A percentile compares a stretch with the other conserved stretches of the same genome.
These are phyloP conservation scores for Cordyceps javanica DNA, from an alignment of 2,329 filamentous ascomycete species.

Conservation along the genomic window DNA sequence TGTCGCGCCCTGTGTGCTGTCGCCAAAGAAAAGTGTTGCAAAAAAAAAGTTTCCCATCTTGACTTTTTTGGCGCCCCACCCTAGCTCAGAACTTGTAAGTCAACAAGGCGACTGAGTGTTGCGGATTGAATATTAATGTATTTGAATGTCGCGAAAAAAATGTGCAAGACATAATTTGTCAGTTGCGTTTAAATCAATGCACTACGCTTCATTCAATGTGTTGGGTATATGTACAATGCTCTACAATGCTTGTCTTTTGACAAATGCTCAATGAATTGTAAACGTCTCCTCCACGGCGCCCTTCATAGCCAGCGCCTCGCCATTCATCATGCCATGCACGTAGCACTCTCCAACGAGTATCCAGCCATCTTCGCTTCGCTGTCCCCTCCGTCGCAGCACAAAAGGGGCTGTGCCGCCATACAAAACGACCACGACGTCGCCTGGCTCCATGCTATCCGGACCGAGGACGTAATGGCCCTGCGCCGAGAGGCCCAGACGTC, in stretches of 20 bases:
- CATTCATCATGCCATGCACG: conserved; percentile 31
- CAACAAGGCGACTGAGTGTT: too few species aligned
- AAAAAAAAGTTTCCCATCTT: conserved; percentile 10
- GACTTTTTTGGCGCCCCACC: not conserved
- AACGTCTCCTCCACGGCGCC: conserved; percentile 24
- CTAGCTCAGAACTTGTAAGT: conserved; percentile 1
- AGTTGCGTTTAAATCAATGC: too few species aligned
- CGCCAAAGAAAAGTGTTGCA: not conserved
- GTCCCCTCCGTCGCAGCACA: conserved; percentile 19
- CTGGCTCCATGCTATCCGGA: conserved; percentile 23
- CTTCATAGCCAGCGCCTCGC: conserved; percentile 23
- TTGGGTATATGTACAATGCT: not conserved
- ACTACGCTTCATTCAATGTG: not conserved
- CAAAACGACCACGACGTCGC: conserved; percentile 27
- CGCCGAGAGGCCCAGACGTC: conserved; percentile 27
- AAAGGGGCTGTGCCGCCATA: conserved; percentile 29
- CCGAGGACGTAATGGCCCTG: conserved; percentile 28
- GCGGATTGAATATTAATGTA: too few species aligned
- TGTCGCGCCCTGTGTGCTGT: not conserved
- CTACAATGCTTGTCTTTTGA: not conserved
- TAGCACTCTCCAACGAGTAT: conserved; percentile 31
- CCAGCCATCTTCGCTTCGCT: conserved; percentile 17
- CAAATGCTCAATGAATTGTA: conserved; percentile 17
- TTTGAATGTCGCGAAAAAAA: not conserved
- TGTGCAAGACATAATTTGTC: not conserved